Percentiles rank a stretch among this genome's conserved stretches.
Evolutionary conservation across 768 basidiomycete species (phyloP).

Genomic region (Russula abietina): DNA sequence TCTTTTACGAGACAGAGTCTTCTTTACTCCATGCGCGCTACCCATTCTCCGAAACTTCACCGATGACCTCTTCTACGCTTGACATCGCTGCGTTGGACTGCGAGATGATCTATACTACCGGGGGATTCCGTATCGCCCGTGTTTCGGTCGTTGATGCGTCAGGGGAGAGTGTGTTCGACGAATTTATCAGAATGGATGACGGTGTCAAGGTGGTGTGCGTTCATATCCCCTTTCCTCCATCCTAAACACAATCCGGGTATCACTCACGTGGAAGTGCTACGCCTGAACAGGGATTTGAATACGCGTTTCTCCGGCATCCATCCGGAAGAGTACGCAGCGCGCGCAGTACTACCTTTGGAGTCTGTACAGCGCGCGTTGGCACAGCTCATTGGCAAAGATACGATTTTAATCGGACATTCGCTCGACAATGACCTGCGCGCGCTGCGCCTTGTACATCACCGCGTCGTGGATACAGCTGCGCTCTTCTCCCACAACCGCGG

Average conservation of each 20-base stretch:
- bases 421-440: conserved; percentile 94
- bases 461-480: conserved; percentile 80
- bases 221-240: neutral
- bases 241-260: neutral
- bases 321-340: conserved; percentile 43
- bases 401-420: conserved; percentile 85
- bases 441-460: conserved; percentile 78
- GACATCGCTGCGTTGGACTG: conserved; percentile 91
- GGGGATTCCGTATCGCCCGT: conserved; percentile 84
- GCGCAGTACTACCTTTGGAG: conserved; percentile 60
- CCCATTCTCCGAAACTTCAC: conserved; percentile 53
- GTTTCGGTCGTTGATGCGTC: conserved; percentile 81
- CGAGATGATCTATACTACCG: conserved; percentile 95
- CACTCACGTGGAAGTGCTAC: neutral
- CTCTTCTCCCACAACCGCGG: conserved; percentile 85
- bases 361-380: conserved; percentile 65
- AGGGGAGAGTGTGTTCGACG: conserved; percentile 73
- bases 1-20: conserved; percentile 76
- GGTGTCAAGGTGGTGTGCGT: conserved; percentile 72
- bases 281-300: conserved; percentile 69
- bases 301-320: conserved; percentile 87
- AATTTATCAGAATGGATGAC: conserved; percentile 74
- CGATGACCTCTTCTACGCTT: conserved; percentile 37
- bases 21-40: conserved; percentile 67
- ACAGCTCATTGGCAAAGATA: conserved; percentile 65